These are phyloP conservation scores for Xylaria sp. DNA, from an alignment of 2,329 filamentous ascomycete species.

Conservation along the genomic window DNA sequence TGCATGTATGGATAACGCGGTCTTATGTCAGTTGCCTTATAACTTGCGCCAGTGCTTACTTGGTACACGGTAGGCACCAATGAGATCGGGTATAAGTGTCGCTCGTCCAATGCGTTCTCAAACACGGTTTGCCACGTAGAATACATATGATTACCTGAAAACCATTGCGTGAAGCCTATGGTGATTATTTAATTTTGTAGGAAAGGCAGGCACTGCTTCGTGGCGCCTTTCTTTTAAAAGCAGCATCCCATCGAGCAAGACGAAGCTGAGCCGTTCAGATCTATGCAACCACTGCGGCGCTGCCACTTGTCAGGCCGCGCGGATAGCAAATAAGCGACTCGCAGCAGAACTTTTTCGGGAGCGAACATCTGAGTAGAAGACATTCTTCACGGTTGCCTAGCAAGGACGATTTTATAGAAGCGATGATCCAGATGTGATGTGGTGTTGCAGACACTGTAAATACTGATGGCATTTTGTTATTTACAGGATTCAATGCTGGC, in stretches of 20 bases:
- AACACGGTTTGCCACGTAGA: conserved; percentile 4
- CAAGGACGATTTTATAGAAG: neutral
- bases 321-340: neutral
- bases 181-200: neutral
- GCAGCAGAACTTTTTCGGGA: neutral
- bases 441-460: neutral
- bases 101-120: neutral
- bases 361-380: neutral
- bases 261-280: neutral
- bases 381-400: neutral
- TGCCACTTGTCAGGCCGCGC: conserved; percentile 11
- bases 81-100: neutral
- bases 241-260: neutral
- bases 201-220: neutral
- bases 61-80: neutral
- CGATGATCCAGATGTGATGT: neutral
- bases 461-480: neutral
- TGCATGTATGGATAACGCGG: conserved; percentile 4
- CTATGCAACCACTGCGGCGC: neutral
- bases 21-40: neutral
- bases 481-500: neutral
- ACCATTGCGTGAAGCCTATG: neutral
- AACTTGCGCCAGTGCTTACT: neutral
- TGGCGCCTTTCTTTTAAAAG: conserved; percentile 7
- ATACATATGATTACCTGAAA: neutral